These are phyloP conservation scores for Kurtzmaniella natalensis DNA, from an alignment of 1,139 yeast genomes.

Conservation along the genomic window DNA sequence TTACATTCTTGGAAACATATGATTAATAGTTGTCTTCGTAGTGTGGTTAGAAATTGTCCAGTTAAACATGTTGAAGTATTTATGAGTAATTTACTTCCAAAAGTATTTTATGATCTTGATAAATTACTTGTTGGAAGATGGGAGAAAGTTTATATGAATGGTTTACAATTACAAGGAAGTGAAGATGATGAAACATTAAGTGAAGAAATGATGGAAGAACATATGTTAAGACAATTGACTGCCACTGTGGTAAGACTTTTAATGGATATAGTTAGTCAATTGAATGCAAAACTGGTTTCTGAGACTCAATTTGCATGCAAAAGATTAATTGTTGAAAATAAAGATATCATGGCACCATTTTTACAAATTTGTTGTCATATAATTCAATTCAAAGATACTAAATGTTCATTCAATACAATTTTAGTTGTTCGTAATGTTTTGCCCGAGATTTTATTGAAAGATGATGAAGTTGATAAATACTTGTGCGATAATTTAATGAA, in stretches of 20 bases:
- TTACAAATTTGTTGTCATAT: constrained; percentile 72
- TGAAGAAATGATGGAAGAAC: constrained; percentile 99
- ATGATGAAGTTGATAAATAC: constrained; percentile 75
- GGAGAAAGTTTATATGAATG: constrained; percentile 66
- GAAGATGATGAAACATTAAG: constrained; percentile 80
- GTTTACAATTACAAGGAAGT: constrained; percentile 65
- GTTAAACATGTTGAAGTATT: constrained; percentile 60
- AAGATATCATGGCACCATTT: constrained; percentile 73
- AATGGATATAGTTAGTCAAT: constrained; percentile 85
- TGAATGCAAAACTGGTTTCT: constrained; percentile 39
- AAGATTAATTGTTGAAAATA: constrained; percentile 59
- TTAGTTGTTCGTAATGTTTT: constrained; percentile 70
- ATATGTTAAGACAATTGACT: constrained; percentile 84
- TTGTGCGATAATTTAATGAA: constrained; percentile 56
- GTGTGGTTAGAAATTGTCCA: constrained; percentile 87
- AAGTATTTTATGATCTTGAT: constrained; percentile 68
- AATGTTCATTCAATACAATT: constrained; percentile 89
- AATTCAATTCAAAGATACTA: constrained; percentile 78
- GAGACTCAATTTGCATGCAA: constrained; percentile 65
- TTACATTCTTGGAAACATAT: constrained; percentile 97
- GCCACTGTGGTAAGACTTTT: constrained; percentile 88
- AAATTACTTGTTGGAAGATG: constrained; percentile 65
- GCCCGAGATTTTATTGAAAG: constrained; percentile 60
- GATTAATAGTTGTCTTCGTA: constrained; percentile 83
- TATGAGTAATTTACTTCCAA: constrained; percentile 74